Evolutionary conservation across 2,329 filamentous ascomycete genomes (phyloP), one percentile per base, ranked within the genome.

Genomic region (Diaporthe citriasiana): DNA sequence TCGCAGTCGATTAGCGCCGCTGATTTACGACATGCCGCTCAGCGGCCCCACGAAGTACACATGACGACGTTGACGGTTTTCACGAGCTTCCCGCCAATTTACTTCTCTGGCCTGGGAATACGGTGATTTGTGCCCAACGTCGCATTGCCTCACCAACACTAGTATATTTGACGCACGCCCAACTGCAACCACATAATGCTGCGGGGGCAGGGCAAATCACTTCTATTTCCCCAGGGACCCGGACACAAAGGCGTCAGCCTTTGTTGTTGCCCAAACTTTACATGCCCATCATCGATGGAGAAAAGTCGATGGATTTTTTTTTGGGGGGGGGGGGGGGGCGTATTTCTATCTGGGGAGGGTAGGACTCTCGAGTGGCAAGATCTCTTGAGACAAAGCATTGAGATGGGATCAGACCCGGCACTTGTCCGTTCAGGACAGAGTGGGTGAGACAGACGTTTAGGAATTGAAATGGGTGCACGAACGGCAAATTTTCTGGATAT

Each of bases 1-100:
- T 74, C 72, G 72, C 74, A 73, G 71, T 75, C 72, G 74, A 74
- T 74, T 63, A 75, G 74, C 74, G 71, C 74, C 69, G 55, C 57
- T 73, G 69, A 27, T 53, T 63, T 70, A 56, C 33, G 51, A 60
- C 27, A 50, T 60, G 45, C 68, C 59, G 51, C 70, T 22, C 7
- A 22, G 38, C 59, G 73, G 70, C 59, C 63, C 6, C 40, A 50
- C 70, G 60, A 66, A 63, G 38, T 71, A 74, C 45, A 30, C 42
- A 55, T 27, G 27, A 72, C 27, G 27, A 57, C 45, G 56, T 71
- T 74, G 71, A 69, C 68, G 68, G 74, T 56, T 33, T 38, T 45
- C 59, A 63, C 38, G 38, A 70, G 59, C 56, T 73, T 33, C 47
- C 53, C 51, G 68, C 50, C 53, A 65, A 30, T 38, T 57, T 33